Evolutionary conservation across 441 rosid genomes (phyloP).

Genomic region (Hura crepitans): DNA sequence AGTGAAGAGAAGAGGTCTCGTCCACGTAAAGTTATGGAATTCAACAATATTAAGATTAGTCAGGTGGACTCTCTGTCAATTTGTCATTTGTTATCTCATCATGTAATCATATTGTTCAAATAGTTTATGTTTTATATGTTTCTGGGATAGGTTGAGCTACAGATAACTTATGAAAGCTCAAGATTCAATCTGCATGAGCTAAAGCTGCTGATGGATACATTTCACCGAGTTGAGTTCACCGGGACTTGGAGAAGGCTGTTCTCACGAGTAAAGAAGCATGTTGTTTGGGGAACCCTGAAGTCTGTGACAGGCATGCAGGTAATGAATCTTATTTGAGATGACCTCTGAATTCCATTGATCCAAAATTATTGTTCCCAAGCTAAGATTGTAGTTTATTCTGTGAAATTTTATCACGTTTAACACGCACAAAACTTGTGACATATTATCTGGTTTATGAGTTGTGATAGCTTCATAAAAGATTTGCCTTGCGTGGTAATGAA

Average conservation of each 20-base stretch:
- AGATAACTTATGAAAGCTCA: constrained; percentile 87
- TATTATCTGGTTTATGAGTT: neutral
- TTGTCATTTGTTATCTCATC: constrained; percentile 8
- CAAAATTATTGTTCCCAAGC: neutral
- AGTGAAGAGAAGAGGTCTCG: constrained; percentile 77
- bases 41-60: constrained; percentile 85
- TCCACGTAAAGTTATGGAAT: constrained; percentile 85
- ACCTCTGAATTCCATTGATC: neutral
- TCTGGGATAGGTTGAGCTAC: constrained; percentile 68
- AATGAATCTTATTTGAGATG: constrained; percentile 14
- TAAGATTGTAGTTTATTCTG: neutral
- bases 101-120: constrained; percentile 6
- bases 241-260: constrained; percentile 97
- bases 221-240: constrained; percentile 79
- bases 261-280: constrained; percentile 92
- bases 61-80: constrained; percentile 53
- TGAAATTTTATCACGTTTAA: neutral
- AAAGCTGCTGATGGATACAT: constrained; percentile 92
- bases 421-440: neutral
- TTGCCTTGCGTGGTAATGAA: neutral
- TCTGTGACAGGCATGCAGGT: constrained; percentile 99
- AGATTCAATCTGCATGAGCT: constrained; percentile 93
- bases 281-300: constrained; percentile 95
- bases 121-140: constrained; percentile 17
- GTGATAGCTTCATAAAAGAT: neutral